Evolutionary conservation across 2,329 filamentous ascomycete genomes (phyloP), one percentile per base, ranked within the genome.

Genomic region (Biscogniauxia mediterranea): DNA sequence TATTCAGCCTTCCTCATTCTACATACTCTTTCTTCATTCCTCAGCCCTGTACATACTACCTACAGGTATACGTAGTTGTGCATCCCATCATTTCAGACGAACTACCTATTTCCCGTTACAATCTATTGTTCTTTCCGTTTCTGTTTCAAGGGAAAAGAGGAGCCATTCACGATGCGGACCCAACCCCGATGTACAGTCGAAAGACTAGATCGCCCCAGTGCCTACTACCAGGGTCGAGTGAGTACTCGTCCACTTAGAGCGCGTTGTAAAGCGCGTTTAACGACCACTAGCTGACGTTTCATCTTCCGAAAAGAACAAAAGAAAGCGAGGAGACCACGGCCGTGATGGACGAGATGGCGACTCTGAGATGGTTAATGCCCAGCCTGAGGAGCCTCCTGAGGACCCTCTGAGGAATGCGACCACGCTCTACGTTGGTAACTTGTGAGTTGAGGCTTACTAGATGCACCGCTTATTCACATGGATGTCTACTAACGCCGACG

Each of bases 381-480:
- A 78, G 58, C 72, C 74, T 23, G 81, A 86, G 58, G 86, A 89
- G 50, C 78, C 85, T 52, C 74, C 72, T 49, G 88, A 92, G 63
- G 92, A 97, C 67, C 92, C 92, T 64, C 82, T 99, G 62, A 90
- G 86, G 66, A 83, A 95, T 75, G 93, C 95, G 50, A 93, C 94
- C 8, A 99, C 95, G 0, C 91, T 99, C 74, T 99, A 99, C 74
- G 94, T 99, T 54, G 95, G 95, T 71, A 99, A 99, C 76, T 83
- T 99, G 85, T 96, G 81, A 69, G 89, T 77, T 64, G 60, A 64
- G 49, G 17, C 9, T 46, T 11, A 46, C 11, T 28, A 56, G 32
- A 52, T 55, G 19, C 42, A 52, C 17, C 55, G 38, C 26, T 57
- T 68, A 46, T 54, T 42, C 59, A 62, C 61, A 64, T 59, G 60